Percentiles rank a stretch among this genome's conserved stretches.
phyloP scores from a whole-genome alignment of 345 rosid species.

The Boechera retrofracta region DNA sequence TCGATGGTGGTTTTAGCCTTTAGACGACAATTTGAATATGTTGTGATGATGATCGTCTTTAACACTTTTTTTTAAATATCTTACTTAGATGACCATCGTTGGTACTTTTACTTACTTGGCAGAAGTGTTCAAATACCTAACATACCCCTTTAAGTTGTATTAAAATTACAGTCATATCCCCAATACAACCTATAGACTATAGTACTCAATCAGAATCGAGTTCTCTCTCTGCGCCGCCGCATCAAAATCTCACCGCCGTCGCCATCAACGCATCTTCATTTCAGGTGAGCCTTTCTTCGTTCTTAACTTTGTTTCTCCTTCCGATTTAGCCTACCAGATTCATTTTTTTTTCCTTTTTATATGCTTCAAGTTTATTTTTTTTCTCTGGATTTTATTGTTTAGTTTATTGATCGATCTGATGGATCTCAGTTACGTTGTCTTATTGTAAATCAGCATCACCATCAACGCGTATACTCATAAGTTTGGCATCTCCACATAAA shows the following conservation, averaged over 20 bases:
- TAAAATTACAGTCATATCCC: not conserved
- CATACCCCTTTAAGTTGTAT: not conserved
- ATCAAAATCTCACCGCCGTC: not conserved
- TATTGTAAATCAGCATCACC: too few relatives aligned
- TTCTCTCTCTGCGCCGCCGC: not conserved
- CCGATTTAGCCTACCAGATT: not conserved
- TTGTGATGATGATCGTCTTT: constrained; percentile 9
- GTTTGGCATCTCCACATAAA: too few relatives aligned
- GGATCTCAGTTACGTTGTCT: too few relatives aligned
- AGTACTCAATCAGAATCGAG: not conserved
- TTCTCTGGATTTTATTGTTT: not conserved
- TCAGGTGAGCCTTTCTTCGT: not conserved
- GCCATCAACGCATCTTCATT: constrained; percentile 22
- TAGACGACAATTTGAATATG: constrained; percentile 1
- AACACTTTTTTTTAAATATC: not conserved
- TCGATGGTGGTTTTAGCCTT: not conserved
- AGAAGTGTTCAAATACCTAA: constrained; percentile 9
- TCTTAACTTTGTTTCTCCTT: not conserved
- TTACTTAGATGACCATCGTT: not conserved
- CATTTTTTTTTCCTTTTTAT: too few relatives aligned
- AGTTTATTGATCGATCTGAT: too few relatives aligned
- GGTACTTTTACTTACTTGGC: constrained; percentile 24
- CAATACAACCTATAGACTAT: not conserved
- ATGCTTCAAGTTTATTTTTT: too few relatives aligned
- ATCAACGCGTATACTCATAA: too few relatives aligned